A percentile compares a stretch with the other conserved stretches of the same genome.
phyloP scores from a whole-genome alignment of 495 filamentous ascomycete species.

The Opeltia flavorubescens region DNA sequence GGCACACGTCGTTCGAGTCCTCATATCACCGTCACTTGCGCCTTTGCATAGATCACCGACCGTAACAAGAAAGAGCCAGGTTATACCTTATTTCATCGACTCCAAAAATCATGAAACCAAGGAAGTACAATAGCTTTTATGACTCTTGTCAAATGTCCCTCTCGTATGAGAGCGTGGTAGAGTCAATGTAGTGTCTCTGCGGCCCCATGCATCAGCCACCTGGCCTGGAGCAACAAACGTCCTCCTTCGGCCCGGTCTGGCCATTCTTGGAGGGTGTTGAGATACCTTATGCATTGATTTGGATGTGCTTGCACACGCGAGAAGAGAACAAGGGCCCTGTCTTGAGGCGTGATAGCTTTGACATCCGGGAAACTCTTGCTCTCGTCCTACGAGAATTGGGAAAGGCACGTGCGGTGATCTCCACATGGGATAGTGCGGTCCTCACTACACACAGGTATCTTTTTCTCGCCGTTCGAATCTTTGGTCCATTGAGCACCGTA shows the following conservation, averaged over 20 bases:
- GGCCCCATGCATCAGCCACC: background rate
- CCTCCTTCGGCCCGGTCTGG: background rate
- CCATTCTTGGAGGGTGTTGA: background rate
- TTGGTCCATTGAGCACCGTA: background rate
- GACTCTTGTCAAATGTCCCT: background rate
- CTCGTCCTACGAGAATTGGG: no score
- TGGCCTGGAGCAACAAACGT: background rate
- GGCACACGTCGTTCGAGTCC: background rate
- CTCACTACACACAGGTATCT: background rate
- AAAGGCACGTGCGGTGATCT: no score
- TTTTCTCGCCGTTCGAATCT: background rate
- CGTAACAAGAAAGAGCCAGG: no score
- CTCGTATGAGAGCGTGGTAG: background rate
- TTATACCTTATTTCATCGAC: background rate
- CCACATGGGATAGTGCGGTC: no score
- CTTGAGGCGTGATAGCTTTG: background rate
- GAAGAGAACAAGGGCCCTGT: background rate
- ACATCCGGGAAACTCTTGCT: background rate
- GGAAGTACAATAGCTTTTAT: background rate
- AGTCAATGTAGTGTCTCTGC: background rate
- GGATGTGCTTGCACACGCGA: background rate
- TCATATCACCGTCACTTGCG: no score
- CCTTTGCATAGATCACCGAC: no score
- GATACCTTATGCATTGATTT: background rate
- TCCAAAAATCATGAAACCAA: background rate